phyloP scores from a whole-genome alignment of 441 rosid genomes.

The Lagerstroemia fauriei region DNA sequence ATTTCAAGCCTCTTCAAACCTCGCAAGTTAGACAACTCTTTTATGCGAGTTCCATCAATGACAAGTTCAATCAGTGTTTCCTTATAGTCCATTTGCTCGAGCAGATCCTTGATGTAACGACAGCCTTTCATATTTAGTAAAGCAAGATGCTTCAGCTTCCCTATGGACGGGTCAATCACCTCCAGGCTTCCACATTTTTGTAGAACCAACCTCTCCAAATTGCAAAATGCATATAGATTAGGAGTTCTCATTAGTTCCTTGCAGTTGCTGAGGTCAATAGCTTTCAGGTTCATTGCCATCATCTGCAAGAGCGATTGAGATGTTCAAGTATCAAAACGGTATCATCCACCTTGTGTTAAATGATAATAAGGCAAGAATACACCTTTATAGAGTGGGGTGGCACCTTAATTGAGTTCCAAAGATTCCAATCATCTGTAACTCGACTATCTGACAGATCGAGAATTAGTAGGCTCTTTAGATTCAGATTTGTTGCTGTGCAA shows the following conservation, averaged over 20 bases:
- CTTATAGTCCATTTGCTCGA: neutral
- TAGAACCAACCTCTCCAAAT: slow-evolving; percentile 7
- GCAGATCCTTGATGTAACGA: neutral
- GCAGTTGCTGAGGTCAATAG: neutral
- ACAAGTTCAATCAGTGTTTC: neutral
- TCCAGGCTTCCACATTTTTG: neutral
- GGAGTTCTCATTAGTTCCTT: neutral
- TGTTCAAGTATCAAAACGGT: neutral
- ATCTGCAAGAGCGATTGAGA: neutral
- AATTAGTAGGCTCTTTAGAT: neutral
- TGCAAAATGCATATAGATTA: neutral
- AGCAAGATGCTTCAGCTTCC: slow-evolving; percentile 6
- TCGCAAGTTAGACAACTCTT: neutral
- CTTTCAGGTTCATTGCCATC: slow-evolving; percentile 4
- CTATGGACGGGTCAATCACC: slow-evolving; percentile 6
- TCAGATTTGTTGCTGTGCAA: neutral
- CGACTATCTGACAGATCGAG: neutral
- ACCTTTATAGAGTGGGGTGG: too few relatives aligned
- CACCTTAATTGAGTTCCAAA: slow-evolving; percentile 7
- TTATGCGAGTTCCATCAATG: neutral
- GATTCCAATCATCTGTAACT: slow-evolving; percentile 10
- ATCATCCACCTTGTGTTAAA: neutral
- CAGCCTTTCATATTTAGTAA: neutral
- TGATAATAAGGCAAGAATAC: neutral
- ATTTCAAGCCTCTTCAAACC: neutral